A percentile compares a stretch with the other conserved stretches of the same genome.
These are phyloP conservation scores for Rhodosporidiobolus sp. DNA, from an alignment of 768 basidiomycete species.

Conservation along the genomic window DNA sequence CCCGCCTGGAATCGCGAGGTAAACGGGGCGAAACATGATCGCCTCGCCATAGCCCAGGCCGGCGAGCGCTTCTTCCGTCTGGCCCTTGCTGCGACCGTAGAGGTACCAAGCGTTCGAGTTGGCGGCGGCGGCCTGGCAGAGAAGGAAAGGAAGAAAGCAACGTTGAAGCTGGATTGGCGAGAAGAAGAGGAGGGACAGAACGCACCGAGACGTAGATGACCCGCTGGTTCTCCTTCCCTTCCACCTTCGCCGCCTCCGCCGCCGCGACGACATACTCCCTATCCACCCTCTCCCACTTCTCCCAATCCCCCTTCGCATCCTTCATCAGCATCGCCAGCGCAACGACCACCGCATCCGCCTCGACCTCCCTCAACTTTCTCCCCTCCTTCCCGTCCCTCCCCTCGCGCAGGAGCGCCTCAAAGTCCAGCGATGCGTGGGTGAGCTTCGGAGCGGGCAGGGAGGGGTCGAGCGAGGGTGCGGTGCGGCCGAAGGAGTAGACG, in stretches of 20 bases:
- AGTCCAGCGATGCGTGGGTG: slow-evolving; percentile 45
- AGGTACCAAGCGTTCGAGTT: slow-evolving; percentile 6
- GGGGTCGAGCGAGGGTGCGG: slow-evolving; percentile 55
- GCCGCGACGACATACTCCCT: slow-evolving; percentile 60
- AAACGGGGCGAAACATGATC: slow-evolving; percentile 65
- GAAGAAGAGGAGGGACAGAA: no score
- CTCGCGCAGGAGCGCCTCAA: slow-evolving; percentile 60
- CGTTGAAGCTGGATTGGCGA: no score
- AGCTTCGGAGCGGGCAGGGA: slow-evolving; percentile 57
- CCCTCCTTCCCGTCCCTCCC: slow-evolving; percentile 64
- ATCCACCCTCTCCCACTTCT: slow-evolving; percentile 72
- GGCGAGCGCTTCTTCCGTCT: slow-evolving; percentile 68
- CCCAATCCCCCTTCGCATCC: slow-evolving; percentile 59
- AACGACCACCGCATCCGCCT: slow-evolving; percentile 73
- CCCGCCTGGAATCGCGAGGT: slow-evolving; percentile 55
- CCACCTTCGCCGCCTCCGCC: slow-evolving; percentile 62
- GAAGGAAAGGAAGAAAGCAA: slow-evolving; percentile 46
- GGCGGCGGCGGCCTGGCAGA: slow-evolving; percentile 1
- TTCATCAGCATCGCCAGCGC: slow-evolving; percentile 66
- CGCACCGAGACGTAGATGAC: slow-evolving; percentile 69
- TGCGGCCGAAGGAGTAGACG: slow-evolving; percentile 69
- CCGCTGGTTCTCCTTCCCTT: slow-evolving; percentile 57
- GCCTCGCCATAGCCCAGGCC: slow-evolving; percentile 67
- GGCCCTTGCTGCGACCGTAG: slow-evolving; percentile 45
- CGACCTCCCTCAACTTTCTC: slow-evolving; percentile 54